Percentiles rank a stretch among this genome's conserved stretches.
phyloP scores from a whole-genome alignment of 192 early-diverging fungal species.

The Dissophora globulifera region DNA sequence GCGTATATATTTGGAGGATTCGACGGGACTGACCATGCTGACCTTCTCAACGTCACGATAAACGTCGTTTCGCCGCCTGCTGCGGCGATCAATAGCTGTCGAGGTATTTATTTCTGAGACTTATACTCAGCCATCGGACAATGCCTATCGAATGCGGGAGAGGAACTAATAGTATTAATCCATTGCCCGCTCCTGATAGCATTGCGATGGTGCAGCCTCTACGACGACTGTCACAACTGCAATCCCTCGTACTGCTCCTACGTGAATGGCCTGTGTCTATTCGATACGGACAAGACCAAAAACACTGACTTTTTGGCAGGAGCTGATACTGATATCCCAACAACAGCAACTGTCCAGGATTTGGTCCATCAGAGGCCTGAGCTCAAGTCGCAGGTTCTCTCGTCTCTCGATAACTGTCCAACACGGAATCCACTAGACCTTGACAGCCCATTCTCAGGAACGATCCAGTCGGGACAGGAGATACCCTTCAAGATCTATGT shows the following conservation, averaged over 20 bases:
- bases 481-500: conserved; percentile 45
- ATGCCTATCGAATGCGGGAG: too few species aligned
- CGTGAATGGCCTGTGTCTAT: conserved; percentile 39
- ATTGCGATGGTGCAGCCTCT: conserved; percentile 44
- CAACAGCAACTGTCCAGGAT: conserved; percentile 25
- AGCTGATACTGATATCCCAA: conserved; percentile 14
- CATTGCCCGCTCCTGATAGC: conserved; percentile 8
- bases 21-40: conserved; percentile 30
- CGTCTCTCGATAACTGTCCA: conserved; percentile 10
- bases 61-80: not conserved
- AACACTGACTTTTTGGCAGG: conserved; percentile 11
- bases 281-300: conserved; percentile 48
- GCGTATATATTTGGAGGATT: conserved; percentile 51
- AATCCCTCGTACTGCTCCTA: conserved; percentile 44
- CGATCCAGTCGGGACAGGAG: conserved; percentile 31
- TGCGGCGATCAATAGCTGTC: conserved; percentile 24
- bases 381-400: conserved; percentile 1
- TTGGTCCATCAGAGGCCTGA: conserved; percentile 31
- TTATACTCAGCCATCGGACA: too few species aligned
- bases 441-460: conserved; percentile 5
- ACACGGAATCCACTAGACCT: conserved; percentile 13
- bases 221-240: conserved; percentile 49
- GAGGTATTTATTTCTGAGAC: conserved; percentile 17
- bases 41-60: conserved; percentile 28
- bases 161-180: not conserved